Evolutionary conservation across 805 yeast species (phyloP).

Genomic region (Komagataella kurtzmanii): DNA sequence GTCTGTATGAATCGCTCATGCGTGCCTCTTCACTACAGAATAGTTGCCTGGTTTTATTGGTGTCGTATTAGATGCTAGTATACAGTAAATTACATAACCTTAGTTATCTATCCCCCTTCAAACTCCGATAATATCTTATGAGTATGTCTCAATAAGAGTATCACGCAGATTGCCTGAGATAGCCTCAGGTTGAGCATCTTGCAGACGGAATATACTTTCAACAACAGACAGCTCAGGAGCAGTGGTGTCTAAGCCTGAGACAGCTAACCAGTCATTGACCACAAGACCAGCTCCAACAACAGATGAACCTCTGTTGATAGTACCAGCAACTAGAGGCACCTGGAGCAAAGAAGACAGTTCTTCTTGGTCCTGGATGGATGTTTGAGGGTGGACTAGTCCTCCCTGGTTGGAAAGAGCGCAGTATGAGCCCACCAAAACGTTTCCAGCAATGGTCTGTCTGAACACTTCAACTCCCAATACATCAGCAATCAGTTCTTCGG

Average conservation of each 20-base stretch:
- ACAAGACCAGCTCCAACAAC: conserved; percentile 99
- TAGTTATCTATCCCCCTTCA: conserved; percentile 1
- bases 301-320: conserved; percentile 93
- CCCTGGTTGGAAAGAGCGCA: conserved; percentile 94
- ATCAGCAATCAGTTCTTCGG: conserved; percentile 96
- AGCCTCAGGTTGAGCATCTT: conserved; percentile 82
- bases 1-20: no score
- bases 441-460: conserved; percentile 97
- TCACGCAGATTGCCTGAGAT: conserved; percentile 80
- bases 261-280: conserved; percentile 96
- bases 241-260: conserved; percentile 93
- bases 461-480: conserved; percentile 97
- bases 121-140: conserved; percentile 23
- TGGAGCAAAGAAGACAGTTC: conserved; percentile 90
- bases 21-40: no score
- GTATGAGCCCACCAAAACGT: conserved; percentile 93
- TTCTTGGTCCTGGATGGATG: conserved; percentile 95
- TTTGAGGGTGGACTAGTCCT: conserved; percentile 96
- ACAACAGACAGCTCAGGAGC: conserved; percentile 96
- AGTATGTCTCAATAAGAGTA: conserved; percentile 84
- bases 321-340: conserved; percentile 97
- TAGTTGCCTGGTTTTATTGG: background rate
- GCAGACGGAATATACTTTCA: conserved; percentile 89
- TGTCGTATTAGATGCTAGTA: background rate
- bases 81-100: conserved; percentile 2